Base-by-base conservation (phyloP, 768 basidiomycete genomes). In the Suillus subaureus region DNA sequence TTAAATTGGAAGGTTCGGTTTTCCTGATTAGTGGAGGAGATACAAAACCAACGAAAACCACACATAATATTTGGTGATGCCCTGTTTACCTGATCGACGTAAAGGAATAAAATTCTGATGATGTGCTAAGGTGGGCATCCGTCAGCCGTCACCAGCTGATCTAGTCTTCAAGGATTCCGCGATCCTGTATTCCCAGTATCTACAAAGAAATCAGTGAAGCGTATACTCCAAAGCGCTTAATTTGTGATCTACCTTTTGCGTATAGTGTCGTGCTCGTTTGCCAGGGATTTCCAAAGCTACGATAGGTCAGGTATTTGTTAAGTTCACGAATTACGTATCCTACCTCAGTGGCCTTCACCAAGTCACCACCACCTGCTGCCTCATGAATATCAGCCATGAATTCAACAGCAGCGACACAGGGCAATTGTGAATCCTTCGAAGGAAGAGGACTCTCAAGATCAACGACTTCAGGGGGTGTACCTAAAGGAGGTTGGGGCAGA, bases 341-440 rank as follows among this genome's bases (percentile, higher is more conserved):
- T 67, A 89, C 86, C 80, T 85, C 80, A 13, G 78, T 78, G 3
- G 87, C 88, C 70, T 81, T 82, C 63, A 78, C 63, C 0, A 84
- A 71, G 47, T 77, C 78, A 13, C 83, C 81, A 35, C 82, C 81
- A n/a, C 84, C 87, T 61, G 83, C 82, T 42, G 43, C 81, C 78
- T 90, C 90, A 70, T 87, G 82, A 2, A 89, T 82, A 71, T 96
- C 93, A 0, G 94, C 95, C 67, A 94, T 69, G 75, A 96, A 94
- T 75, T 97, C 95, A 56, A 96, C 80, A 11, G 96, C 96, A 26
- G 88, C 82, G 6, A 85, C 80, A 64, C 91, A 90, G 3, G 96
- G 95, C 9, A 97, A 78, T 47, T 91, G 83, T 5, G 94, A 91
- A 37, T 80, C 82, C 56, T 78, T 74, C 4, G 84, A 80, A 1